Base-by-base conservation (phyloP, 2,329 filamentous ascomycete species). In the Aureobasidium namibiae region DNA sequence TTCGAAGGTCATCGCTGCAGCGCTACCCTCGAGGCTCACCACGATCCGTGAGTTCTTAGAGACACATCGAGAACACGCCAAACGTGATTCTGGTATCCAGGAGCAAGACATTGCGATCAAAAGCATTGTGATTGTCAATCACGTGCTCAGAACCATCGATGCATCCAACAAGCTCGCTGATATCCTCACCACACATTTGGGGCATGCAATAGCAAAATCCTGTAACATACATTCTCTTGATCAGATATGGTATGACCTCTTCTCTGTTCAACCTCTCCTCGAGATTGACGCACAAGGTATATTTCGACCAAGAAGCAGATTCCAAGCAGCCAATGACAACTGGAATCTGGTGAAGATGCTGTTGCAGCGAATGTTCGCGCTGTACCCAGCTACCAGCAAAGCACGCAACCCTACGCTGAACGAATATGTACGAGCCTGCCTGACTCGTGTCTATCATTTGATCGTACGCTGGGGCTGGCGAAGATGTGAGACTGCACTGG, bases 391-490 rank as follows among this genome's bases (percentile, higher is more conserved):
- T 4, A 78, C 75, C 31, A 73, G 72, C 31, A 67, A 65, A 11
- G 65, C 67, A 1, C 71, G 72, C 34, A 73, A 74, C 14, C 65
- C 74, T 9, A 78, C 74, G n/a, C 73, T 81, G 61, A 83, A 84
- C 63, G 75, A 73, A 16, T 85, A 85, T 63, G 70, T 82, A 50
- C 76, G 80, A 54, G 69, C 74, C 8, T 67, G 78, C 24, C 74
- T 85, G 46, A 73, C 73, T 13, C 73, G 83, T 63, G 84, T 81
- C 64, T 76, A 80, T 63, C 68, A 74, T 39, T 71, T 86, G 23
- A 76, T 84, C 49, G 75, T 75, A 34, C 65, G 64, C 29, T 85
- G 82, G 83, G 76, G 78, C 16, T 85, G 82, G 82, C 74, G 72
- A 58, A 75, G 75, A 63, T 83, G 81, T 65, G 82, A 83, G 39